Conservation (phyloP, 176 grass and related monocot species). For the Oryza coarctata region DNA sequence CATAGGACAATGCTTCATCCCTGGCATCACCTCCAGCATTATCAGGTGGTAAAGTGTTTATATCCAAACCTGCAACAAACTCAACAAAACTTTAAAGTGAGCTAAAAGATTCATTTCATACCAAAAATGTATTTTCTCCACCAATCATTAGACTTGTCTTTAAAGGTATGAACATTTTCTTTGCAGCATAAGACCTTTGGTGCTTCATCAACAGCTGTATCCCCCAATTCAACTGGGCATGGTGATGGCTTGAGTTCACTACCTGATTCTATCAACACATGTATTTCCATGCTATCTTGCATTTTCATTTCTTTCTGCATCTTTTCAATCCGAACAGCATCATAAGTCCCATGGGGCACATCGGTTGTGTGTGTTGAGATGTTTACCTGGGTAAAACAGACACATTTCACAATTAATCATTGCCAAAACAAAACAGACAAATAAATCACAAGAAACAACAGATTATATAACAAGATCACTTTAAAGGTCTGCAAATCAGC, state of each 20-base stretch:
- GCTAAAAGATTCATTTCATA: neutral
- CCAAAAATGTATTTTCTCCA: neutral
- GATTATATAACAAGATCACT: neutral
- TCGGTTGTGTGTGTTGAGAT: constrained; percentile 71
- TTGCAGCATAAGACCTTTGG: neutral
- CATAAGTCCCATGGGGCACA: constrained; percentile 6
- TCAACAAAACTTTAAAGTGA: neutral
- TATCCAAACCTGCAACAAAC: constrained; percentile 36
- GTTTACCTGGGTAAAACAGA: constrained; percentile 60
- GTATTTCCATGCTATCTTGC: constrained; percentile 52
- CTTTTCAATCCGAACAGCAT: constrained; percentile 34
- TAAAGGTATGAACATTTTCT: neutral
- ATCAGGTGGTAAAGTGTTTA: constrained; percentile 34
- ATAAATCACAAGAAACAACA: neutral
- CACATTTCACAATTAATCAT: constrained; percentile 10
- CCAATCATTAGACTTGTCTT: constrained; percentile 9
- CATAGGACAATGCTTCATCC: constrained; percentile 10
- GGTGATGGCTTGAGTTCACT: neutral
- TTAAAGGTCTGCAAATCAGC: neutral
- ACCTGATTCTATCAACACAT: neutral
- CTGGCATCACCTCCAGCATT: neutral
- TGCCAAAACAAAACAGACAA: neutral
- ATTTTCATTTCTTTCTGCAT: constrained; percentile 38
- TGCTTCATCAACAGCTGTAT: constrained; percentile 13
- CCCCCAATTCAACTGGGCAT: constrained; percentile 22